A percentile compares a stretch with the other conserved stretches of the same genome.
Conservation (phyloP, 345 rosid genomes). For the Nasturtium officinale region DNA sequence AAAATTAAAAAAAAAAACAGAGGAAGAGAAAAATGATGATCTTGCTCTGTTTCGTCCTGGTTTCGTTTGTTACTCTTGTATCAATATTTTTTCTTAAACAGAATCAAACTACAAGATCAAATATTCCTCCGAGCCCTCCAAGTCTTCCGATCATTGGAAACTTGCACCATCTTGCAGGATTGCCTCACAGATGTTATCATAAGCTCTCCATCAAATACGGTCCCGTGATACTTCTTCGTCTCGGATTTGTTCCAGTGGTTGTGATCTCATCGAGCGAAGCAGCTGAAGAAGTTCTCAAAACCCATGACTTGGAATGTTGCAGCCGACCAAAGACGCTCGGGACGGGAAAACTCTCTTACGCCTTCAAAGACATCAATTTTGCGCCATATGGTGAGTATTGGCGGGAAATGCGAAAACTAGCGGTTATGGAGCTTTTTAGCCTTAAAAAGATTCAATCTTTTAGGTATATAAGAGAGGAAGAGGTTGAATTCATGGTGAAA, state of each 20-base stretch:
- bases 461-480: constrained; percentile 46
- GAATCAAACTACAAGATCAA: background rate
- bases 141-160: constrained; percentile 25
- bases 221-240: constrained; percentile 44
- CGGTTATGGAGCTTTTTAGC: constrained; percentile 48
- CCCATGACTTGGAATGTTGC: constrained; percentile 47
- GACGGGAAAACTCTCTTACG: constrained; percentile 44
- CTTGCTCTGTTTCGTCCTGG: constrained; percentile 20
- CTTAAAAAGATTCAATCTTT: constrained; percentile 41
- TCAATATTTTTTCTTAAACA: background rate
- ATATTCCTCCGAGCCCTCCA: constrained; percentile 6
- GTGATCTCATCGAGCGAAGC: constrained; percentile 48
- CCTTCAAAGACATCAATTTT: constrained; percentile 46
- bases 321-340: constrained; percentile 42
- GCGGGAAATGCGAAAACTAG: constrained; percentile 47
- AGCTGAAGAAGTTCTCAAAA: constrained; percentile 47
- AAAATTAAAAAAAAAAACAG: background rate
- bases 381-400: constrained; percentile 44
- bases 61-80: background rate
- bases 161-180: background rate
- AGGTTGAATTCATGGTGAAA: constrained; percentile 43
- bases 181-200: constrained; percentile 28
- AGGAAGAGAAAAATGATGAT: constrained; percentile 4
- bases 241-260: constrained; percentile 36
- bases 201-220: constrained; percentile 53